phyloP scores from a whole-genome alignment of 2,329 filamentous ascomycete genomes.

The Aspergillus aculeatinus region DNA sequence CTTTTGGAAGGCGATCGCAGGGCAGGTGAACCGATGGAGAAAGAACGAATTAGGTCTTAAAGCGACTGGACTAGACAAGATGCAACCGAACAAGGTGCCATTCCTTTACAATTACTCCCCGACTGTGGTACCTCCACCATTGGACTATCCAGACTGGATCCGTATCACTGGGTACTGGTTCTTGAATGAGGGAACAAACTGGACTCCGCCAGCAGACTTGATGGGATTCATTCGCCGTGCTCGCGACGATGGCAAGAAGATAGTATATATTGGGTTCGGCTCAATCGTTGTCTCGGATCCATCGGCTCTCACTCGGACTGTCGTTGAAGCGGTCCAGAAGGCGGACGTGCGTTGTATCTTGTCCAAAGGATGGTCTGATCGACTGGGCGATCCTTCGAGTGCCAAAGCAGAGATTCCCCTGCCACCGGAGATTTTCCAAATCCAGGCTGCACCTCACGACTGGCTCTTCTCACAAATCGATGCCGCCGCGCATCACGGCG shows the following conservation, averaged over 20 bases:
- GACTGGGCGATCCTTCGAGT: conserved; percentile 60
- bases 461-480: conserved; percentile 96
- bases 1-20: conserved; percentile 91
- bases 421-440: conserved; percentile 79
- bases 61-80: conserved; percentile 79
- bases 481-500: conserved; percentile 90
- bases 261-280: conserved; percentile 96
- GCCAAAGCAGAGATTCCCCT: conserved; percentile 66
- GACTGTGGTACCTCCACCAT: conserved; percentile 85
- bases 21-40: conserved; percentile 91
- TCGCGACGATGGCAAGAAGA: conserved; percentile 76
- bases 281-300: conserved; percentile 93
- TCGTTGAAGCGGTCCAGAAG: conserved; percentile 85
- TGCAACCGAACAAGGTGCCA: conserved; percentile 96
- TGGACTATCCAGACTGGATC: conserved; percentile 98
- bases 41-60: conserved; percentile 75
- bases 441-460: conserved; percentile 89
- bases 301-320: conserved; percentile 82
- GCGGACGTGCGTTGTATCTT: conserved; percentile 93
- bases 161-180: conserved; percentile 98
- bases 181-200: conserved; percentile 71
- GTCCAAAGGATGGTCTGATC: conserved; percentile 96
- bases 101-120: conserved; percentile 98
- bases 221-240: conserved; percentile 80
- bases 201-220: conserved; percentile 73